Percentiles rank a stretch among this genome's conserved stretches.
phyloP scores from a whole-genome alignment of 129 eudicot genomes.

The Flaveria robusta region DNA sequence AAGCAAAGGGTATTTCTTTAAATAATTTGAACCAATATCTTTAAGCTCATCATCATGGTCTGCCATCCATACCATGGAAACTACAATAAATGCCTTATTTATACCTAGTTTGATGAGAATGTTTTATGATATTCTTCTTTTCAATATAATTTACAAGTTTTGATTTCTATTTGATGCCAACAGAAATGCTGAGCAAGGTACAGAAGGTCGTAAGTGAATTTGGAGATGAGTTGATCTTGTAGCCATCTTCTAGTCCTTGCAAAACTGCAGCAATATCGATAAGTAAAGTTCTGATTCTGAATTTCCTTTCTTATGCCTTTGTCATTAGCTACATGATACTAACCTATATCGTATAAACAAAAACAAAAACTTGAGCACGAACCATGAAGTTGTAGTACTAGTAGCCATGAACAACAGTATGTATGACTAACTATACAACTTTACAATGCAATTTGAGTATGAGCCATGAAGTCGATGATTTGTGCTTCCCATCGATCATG shows the following conservation, averaged over 20 bases:
- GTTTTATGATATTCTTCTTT: neutral
- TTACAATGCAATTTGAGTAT: slow-evolving; percentile 8
- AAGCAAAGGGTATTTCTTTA: neutral
- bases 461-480: neutral
- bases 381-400: neutral
- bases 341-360: neutral
- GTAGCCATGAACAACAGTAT: neutral
- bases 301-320: neutral
- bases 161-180: slow-evolving; percentile 21
- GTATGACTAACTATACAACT: neutral
- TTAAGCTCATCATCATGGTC: slow-evolving; percentile 13
- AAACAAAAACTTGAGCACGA: slow-evolving; percentile 4
- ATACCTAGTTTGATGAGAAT: neutral
- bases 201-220: slow-evolving; percentile 60
- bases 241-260: slow-evolving; percentile 22
- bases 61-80: neutral
- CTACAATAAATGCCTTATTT: neutral
- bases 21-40: neutral
- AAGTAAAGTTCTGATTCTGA: slow-evolving; percentile 21
- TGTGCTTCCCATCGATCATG: neutral
- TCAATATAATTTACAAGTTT: neutral
- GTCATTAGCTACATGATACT: slow-evolving; percentile 15
- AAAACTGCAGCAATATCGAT: slow-evolving; percentile 7
- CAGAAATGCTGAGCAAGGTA: slow-evolving; percentile 68
- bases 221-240: slow-evolving; percentile 49